A percentile compares a stretch with the other conserved stretches of the same genome.
phyloP scores from a whole-genome alignment of 1,284 basidiomycete genomes.

The Anthracocystis panici-leucophaei region DNA sequence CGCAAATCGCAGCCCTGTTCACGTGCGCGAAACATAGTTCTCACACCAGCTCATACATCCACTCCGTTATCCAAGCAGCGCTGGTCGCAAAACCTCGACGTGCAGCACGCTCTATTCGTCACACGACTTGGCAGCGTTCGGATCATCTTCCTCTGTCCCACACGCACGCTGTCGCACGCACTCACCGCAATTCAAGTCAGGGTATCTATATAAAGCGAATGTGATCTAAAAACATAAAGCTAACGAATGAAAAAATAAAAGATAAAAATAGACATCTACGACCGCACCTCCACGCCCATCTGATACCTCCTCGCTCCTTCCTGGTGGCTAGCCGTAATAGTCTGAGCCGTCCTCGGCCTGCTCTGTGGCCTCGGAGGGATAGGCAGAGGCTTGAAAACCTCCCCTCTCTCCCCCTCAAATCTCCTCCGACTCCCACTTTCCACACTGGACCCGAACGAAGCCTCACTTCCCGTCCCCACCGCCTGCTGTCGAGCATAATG shows the following conservation, averaged over 20 bases:
- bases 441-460: constrained; percentile 1
- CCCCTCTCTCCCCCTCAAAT: neutral
- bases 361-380: constrained; percentile 21
- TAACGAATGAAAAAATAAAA: neutral
- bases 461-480: constrained; percentile 1
- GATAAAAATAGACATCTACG: neutral
- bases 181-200: neutral
- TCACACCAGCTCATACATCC: too few species aligned
- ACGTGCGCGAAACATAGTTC: too few species aligned
- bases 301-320: too few species aligned
- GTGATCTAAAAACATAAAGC: neutral
- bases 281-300: constrained; percentile 1
- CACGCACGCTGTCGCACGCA: too few species aligned
- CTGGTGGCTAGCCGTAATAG: constrained; percentile 10
- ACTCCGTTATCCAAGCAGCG: too few species aligned
- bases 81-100: too few species aligned
- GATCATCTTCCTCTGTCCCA: too few species aligned
- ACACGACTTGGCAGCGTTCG: too few species aligned
- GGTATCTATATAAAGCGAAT: constrained; percentile 3
- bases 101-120: too few species aligned
- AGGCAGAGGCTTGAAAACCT: constrained; percentile 14
- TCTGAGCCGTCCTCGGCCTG: constrained; percentile 38
- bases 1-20: too few species aligned
- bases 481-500: constrained; percentile 10
- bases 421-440: neutral